These are phyloP conservation scores for Fusarium metavorans DNA, from an alignment of 2,329 filamentous ascomycete genomes.

Conservation along the genomic window DNA sequence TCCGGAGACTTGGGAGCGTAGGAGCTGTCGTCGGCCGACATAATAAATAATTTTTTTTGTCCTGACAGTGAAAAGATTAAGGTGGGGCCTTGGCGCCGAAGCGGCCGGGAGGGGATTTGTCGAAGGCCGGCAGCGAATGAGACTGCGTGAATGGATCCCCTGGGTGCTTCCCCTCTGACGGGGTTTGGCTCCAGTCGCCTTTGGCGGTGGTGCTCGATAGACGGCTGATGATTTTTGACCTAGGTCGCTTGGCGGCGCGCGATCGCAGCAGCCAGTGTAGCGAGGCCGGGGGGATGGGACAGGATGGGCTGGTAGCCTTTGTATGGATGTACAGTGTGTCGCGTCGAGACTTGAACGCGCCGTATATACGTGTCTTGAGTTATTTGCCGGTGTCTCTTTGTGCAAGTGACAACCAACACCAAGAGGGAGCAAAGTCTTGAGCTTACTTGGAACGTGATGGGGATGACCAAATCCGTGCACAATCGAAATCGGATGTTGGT, in stretches of 20 bases:
- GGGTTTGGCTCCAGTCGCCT: not conserved
- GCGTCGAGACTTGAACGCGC: slow-evolving; percentile 6
- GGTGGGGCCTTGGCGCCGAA: slow-evolving; percentile 39
- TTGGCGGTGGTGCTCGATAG: slow-evolving; percentile 24
- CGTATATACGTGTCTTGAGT: not conserved
- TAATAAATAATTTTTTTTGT: slow-evolving; percentile 47
- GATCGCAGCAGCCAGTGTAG: slow-evolving; percentile 12
- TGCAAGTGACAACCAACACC: not conserved
- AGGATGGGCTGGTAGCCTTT: not conserved
- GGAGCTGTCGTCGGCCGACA: slow-evolving; percentile 61
- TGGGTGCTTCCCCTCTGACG: not conserved
- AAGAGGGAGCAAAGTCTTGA: not conserved
- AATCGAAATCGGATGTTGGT: not conserved
- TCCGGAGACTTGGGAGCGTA: slow-evolving; percentile 71
- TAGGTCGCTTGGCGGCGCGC: slow-evolving; percentile 20
- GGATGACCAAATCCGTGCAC: not conserved
- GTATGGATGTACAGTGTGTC: not conserved
- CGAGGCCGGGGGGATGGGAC: slow-evolving; percentile 8
- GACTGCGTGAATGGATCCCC: slow-evolving; percentile 15
- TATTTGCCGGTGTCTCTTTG: slow-evolving; percentile 10
- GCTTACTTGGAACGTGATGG: not conserved
- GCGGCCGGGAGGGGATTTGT: slow-evolving; percentile 27
- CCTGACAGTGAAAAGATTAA: slow-evolving; percentile 32
- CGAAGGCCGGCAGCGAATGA: slow-evolving; percentile 19
- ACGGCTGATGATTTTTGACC: slow-evolving; percentile 1